Conservation (phyloP, 2,329 filamentous ascomycete species). For the Talaromyces sp. region DNA sequence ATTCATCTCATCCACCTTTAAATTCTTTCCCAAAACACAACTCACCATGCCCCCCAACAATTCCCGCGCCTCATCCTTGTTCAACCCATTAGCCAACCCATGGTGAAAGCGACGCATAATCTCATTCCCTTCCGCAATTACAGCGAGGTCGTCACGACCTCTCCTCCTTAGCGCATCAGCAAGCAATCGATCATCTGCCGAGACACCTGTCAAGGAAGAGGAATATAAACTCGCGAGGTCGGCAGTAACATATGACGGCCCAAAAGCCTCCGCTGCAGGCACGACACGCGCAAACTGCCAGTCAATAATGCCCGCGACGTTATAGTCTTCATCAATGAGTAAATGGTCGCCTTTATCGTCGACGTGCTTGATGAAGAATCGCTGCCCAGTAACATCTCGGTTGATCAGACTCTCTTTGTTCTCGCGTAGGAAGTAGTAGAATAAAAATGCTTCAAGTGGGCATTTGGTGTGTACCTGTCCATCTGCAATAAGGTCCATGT, state of each 20-base stretch:
- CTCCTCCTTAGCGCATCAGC: background rate
- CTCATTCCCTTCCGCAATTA: conserved; percentile 10
- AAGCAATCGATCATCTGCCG: background rate
- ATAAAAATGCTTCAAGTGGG: conserved; percentile 14
- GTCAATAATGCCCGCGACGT: conserved; percentile 48
- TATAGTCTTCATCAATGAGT: conserved; percentile 42
- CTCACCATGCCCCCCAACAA: conserved; percentile 8
- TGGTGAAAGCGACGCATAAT: conserved; percentile 17
- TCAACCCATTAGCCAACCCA: conserved; percentile 16
- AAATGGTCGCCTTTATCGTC: conserved; percentile 49
- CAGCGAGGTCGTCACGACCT: background rate
- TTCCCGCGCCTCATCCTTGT: conserved; percentile 12
- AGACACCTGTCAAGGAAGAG: background rate
- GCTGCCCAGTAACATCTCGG: conserved; percentile 10
- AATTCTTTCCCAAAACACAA: conserved; percentile 5
- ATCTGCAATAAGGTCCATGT: conserved; percentile 16
- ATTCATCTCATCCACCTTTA: background rate
- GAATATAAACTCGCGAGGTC: conserved; percentile 26
- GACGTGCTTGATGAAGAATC: conserved; percentile 44
- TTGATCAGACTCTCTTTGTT: background rate
- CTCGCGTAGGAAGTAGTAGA: conserved; percentile 1
- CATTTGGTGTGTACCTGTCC: conserved; percentile 14
- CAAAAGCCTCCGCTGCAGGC: conserved; percentile 36
- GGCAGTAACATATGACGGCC: conserved; percentile 38
- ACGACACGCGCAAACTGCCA: conserved; percentile 38